Conservation (phyloP, 75 land plant genomes). For the Pinus taeda region DNA sequence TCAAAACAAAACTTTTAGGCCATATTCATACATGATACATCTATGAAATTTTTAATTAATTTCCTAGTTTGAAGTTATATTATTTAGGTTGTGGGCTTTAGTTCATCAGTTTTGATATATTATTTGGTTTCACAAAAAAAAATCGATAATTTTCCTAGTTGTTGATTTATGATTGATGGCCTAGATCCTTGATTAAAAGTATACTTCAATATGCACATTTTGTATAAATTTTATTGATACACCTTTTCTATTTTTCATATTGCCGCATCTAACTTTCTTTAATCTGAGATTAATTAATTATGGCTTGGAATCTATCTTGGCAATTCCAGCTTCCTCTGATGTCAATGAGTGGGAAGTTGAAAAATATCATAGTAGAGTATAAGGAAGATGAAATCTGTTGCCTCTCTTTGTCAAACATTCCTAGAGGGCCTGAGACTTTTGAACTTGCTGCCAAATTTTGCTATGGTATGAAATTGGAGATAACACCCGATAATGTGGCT, state of each 20-base stretch:
- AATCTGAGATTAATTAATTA: background rate
- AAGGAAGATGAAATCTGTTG: no score
- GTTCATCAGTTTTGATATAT: no score
- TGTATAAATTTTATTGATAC: no score
- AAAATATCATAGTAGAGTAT: conserved; percentile 25
- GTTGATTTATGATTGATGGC: background rate
- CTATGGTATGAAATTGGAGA: conserved; percentile 28
- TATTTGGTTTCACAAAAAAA: no score
- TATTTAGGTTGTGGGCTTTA: no score
- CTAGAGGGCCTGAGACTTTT: no score
- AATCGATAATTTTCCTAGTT: background rate
- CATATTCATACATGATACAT: no score
- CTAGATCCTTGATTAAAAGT: background rate
- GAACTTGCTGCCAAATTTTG: no score
- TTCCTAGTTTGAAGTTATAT: no score
- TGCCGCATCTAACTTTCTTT: background rate
- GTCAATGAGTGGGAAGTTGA: conserved; percentile 34
- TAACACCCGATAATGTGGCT: conserved; percentile 20
- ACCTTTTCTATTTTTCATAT: background rate
- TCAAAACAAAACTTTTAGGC: no score
- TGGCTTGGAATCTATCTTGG: background rate
- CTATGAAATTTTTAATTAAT: no score
- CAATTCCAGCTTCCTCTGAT: conserved; percentile 35
- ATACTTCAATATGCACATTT: background rate
- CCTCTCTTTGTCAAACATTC: no score